Evolutionary conservation across 2,329 filamentous ascomycete genomes (phyloP), one percentile per base, ranked within the genome.

Genomic region (Exophiala alcalophila): DNA sequence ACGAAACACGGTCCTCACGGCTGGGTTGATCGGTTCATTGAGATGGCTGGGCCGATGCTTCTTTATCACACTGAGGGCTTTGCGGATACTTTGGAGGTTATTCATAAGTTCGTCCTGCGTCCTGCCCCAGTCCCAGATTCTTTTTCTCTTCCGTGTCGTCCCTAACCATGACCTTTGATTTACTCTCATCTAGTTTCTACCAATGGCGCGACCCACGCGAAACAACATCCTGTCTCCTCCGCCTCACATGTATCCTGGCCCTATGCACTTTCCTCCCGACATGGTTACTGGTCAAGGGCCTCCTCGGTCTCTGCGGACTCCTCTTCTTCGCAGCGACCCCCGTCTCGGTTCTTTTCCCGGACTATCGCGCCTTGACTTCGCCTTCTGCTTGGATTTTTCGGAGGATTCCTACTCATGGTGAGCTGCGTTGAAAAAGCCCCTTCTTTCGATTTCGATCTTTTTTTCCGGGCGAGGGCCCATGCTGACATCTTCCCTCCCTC

Each of bases 351-450:
- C 28, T 26, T 8, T 43, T 31, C 39, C 47, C 42, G 27, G 36
- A 26, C 20, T 49, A 46, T 39, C 33, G 43, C 8, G 12, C 42
- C 20, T 37, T 49, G 7, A 18, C 32, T 5, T 41, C 35, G 18
- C 47, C 47, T 5, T n/a, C 32, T 11, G 42, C 26, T 10, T 47
- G 42, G 47, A 8, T 49, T 11, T 19, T 49, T 5, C 47, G 47
- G 47, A 37, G 34, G 32, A 40, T 40, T 14, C 47, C 47, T 18
- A 47, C 43, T 14, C 47, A 49, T 24, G 47, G 46, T 49, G 34
- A 14, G 25, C 16, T n/a, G n/a, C n/a, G n/a, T n/a, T n/a, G n/a
- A n/a, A n/a, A n/a, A n/a, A n/a, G n/a, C n/a, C n/a, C n/a, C n/a
- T n/a, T n/a, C n/a, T n/a, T n/a, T n/a, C n/a, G n/a, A n/a, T n/a